Percentiles rank a stretch among this genome's conserved stretches.
Conservation (phyloP, 2,329 filamentous ascomycete genomes). For the Calonectria honghensis region DNA sequence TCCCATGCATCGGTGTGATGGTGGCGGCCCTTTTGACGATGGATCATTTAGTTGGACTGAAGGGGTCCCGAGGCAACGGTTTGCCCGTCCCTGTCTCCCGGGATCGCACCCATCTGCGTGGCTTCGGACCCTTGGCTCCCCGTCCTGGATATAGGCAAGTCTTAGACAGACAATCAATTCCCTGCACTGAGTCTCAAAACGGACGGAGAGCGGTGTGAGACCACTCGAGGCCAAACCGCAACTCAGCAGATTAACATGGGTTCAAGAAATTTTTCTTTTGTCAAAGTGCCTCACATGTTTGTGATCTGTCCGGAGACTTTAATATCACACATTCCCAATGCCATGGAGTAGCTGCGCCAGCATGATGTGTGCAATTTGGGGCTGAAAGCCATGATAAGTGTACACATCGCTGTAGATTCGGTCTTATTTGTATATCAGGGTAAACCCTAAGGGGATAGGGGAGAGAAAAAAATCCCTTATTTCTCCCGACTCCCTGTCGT, state of each 20-base stretch:
- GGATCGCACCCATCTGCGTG: slow-evolving; percentile 46
- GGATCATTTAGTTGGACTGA: neutral
- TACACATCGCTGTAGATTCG: neutral
- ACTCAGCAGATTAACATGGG: slow-evolving; percentile 12
- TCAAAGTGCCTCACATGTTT: slow-evolving; percentile 46
- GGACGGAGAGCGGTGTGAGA: slow-evolving; percentile 38
- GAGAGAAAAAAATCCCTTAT: neutral
- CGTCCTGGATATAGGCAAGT: slow-evolving; percentile 41
- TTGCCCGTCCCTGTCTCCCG: slow-evolving; percentile 48
- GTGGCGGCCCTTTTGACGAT: slow-evolving; percentile 2
- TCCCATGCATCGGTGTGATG: neutral
- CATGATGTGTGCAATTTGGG: no score
- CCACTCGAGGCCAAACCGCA: slow-evolving; percentile 42
- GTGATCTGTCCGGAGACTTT: slow-evolving; percentile 24
- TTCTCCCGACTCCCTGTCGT: neutral
- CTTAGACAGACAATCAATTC: slow-evolving; percentile 46
- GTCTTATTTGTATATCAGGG: neutral
- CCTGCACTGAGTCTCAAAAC: slow-evolving; percentile 39
- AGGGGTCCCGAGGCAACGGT: slow-evolving; percentile 29
- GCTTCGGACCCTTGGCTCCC: slow-evolving; percentile 44
- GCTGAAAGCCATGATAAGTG: neutral
- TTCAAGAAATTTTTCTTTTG: slow-evolving; percentile 31
- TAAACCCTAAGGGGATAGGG: neutral
- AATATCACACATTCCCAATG: slow-evolving; percentile 13
- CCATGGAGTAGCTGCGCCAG: no score